Base-by-base conservation (phyloP, 306 rosid genomes). In the Cajanus cajan region DNA sequence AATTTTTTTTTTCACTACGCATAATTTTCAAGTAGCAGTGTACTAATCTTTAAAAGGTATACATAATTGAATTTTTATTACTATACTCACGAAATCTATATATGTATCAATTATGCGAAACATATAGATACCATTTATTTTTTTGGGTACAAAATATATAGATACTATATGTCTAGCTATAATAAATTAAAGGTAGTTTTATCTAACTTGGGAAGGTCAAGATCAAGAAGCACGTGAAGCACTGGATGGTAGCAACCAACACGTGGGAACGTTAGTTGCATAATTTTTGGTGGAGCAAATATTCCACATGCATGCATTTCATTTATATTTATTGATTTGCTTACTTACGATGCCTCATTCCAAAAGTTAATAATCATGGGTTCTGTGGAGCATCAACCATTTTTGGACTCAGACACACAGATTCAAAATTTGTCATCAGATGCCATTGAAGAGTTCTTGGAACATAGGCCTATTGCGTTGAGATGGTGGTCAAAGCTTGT, bases 401-500 rank as follows among this genome's bases (percentile, higher is more conserved):
- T 85, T 40, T 37, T 84, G 12, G 86, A 84, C 52, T 59, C 89
- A 15, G 68, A 79, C 43, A 4, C 83, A 47, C 78, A 48, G 47
- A 58, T 89, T 48, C 50, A 80, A 2, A 58, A 78, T 68, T 66
- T 84, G 84, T 82, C 96, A 24, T 76, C 91, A 7, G 80, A 83
- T 39, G 14, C 62, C 28, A 36, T 87, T 15, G 91, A 89, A 57
- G 83, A 73, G 18, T 80, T 82, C 82, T 74, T 87, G 58, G 91
- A 69, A 77, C 80, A 70, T 2, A 40, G 8, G 76, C 85, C 80
- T 1, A 37, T 73, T 36, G 52, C 45, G 2, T 3, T 71, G 7
- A 55, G 88, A 78, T 91, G 87, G 97, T 58, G 94, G 90, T 3
- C 87, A 0, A 76, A 86, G 55, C 90, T 93, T 14, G 82, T 82